Conservation (phyloP, 306 rosid genomes). For the Gillenia trifoliata region DNA sequence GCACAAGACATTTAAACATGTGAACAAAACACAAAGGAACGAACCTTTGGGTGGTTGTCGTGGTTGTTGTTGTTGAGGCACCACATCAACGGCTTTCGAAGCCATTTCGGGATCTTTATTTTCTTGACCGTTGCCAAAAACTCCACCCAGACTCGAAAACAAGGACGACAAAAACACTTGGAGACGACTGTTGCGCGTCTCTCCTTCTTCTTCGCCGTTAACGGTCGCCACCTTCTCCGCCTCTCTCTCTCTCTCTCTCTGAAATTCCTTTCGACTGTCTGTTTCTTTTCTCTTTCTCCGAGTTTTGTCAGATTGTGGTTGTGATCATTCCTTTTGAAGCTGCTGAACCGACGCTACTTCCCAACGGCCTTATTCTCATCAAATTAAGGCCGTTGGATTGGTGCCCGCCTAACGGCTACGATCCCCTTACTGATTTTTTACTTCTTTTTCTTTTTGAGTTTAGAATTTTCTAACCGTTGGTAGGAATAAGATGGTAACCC, state of each 20-base stretch:
- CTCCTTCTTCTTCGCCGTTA: conserved; percentile 36
- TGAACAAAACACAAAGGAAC: too few relatives aligned
- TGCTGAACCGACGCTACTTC: conserved; percentile 1
- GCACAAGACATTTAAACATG: too few relatives aligned
- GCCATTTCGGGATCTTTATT: conserved; percentile 36
- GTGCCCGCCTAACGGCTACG: conserved; percentile 18
- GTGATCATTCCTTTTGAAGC: not conserved
- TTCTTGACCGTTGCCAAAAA: conserved; percentile 47
- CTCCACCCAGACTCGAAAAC: conserved; percentile 67
- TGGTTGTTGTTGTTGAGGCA: conserved; percentile 21
- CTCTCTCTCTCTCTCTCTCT: too few relatives aligned
- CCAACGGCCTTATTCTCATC: conserved; percentile 36
- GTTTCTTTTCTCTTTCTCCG: not conserved
- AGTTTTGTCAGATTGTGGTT: conserved; percentile 1
- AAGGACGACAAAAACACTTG: conserved; percentile 58
- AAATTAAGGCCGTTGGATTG: conserved; percentile 27
- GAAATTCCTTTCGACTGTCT: too few relatives aligned
- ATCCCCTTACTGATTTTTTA: not conserved
- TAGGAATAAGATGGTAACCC: not conserved
- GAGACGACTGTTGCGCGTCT: conserved; percentile 62
- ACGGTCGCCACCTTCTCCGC: conserved; percentile 54
- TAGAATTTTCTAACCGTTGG: conserved; percentile 40
- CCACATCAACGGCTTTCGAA: conserved; percentile 35
- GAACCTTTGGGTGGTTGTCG: too few relatives aligned
- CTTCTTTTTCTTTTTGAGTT: not conserved